These are phyloP conservation scores for Dictyostelium firmibasis DNA, from an alignment of 78 protist species.

Conservation along the genomic window DNA sequence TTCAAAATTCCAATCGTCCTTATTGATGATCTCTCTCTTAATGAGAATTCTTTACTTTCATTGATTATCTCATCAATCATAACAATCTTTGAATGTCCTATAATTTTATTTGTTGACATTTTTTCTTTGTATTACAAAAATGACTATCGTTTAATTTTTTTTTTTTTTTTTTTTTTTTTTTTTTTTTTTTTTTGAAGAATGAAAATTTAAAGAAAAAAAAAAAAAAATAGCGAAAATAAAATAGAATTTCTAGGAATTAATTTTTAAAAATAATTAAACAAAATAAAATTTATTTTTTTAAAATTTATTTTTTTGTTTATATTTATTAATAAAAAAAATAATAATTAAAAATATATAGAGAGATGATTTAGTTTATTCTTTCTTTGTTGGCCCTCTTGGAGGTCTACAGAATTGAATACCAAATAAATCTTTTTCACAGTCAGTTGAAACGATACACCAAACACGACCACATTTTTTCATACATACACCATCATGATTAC, in stretches of 20 bases:
- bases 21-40: neutral
- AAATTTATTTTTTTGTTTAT: no score
- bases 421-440: neutral
- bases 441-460: neutral
- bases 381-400: neutral
- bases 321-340: no score
- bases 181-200: neutral
- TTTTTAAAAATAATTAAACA: no score
- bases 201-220: no score
- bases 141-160: no score
- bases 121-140: no score
- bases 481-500: constrained; percentile 14
- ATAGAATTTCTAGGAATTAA: no score
- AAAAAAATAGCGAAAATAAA: no score
- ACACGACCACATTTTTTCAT: neutral
- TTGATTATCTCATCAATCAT: neutral
- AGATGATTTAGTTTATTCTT: neutral
- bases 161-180: neutral
- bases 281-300: no score
- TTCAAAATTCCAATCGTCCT: neutral
- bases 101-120: neutral
- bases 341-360: no score
- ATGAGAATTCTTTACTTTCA: neutral
- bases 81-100: neutral
- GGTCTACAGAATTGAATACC: neutral